Evolutionary conservation across 805 yeast genomes (phyloP).

Genomic region (Pichia sporocuriosa): DNA sequence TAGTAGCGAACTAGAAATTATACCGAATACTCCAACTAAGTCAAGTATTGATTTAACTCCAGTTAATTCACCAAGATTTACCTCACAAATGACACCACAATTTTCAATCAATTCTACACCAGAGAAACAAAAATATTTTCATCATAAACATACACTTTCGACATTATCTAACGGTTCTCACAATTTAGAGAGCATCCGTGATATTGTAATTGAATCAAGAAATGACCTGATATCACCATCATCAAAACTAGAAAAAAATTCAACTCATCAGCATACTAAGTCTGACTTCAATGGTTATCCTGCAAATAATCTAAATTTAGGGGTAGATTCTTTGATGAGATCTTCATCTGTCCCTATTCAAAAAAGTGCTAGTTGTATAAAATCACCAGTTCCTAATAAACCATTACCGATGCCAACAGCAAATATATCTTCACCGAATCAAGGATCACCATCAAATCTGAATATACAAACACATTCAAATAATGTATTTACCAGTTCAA

Average conservation of each 20-base stretch:
- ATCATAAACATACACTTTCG: constrained; percentile 5
- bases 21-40: constrained; percentile 13
- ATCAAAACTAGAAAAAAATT: too few species aligned
- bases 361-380: constrained; percentile 1
- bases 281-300: not conserved
- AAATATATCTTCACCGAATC: too few species aligned
- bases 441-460: constrained; percentile 2
- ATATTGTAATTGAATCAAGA: not conserved
- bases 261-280: constrained; percentile 9
- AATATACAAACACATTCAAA: not conserved
- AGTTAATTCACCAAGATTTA: constrained; percentile 4
- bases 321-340: constrained; percentile 9
- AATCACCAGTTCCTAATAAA: constrained; percentile 7
- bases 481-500: not conserved
- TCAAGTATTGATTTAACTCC: constrained; percentile 10
- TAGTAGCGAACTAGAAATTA: not conserved
- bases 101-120: constrained; percentile 10
- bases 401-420: too few species aligned
- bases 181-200: not conserved
- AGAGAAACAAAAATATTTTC: not conserved
- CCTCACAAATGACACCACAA: constrained; percentile 1
- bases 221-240: not conserved
- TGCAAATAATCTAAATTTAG: not conserved
- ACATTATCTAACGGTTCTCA: constrained; percentile 1
- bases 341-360: constrained; percentile 12